Evolutionary conservation across 2,329 filamentous ascomycete species (phyloP).

Genomic region (Aspergillus luchuensis): DNA sequence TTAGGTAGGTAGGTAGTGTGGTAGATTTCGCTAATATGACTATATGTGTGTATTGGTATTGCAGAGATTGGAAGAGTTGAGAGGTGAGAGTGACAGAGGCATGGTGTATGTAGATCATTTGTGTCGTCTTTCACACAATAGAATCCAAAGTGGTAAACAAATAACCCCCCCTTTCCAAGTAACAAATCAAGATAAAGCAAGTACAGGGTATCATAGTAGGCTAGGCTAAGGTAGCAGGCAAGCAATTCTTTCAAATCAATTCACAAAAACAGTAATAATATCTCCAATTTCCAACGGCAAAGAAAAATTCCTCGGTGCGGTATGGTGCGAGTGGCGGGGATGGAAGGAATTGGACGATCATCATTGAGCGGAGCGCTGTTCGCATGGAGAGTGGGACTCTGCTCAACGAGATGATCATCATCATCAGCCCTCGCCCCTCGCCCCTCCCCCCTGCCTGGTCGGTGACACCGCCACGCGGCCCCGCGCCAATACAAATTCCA

Average conservation of each 20-base stretch:
- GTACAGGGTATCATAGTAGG: slow-evolving; percentile 1
- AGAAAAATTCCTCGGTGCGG: neutral
- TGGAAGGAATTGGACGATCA: neutral
- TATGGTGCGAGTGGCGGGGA: neutral
- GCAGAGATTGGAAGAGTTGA: too few species aligned
- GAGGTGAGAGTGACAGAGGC: too few species aligned
- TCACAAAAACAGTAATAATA: neutral
- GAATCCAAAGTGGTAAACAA: too few species aligned
- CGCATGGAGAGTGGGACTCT: neutral
- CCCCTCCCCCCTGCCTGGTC: neutral
- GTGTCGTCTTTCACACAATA: too few species aligned
- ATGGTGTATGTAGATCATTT: too few species aligned
- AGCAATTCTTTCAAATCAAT: neutral
- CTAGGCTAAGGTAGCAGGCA: neutral
- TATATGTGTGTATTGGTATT: too few species aligned
- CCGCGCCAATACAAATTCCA: neutral
- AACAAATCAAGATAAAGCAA: neutral
- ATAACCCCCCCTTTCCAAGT: neutral
- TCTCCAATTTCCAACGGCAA: neutral
- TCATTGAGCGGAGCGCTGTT: neutral
- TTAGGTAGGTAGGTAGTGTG: too few species aligned
- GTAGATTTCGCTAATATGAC: too few species aligned
- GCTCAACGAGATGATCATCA: neutral
- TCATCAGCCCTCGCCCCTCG: neutral
- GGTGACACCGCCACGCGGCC: neutral